Percentiles rank a stretch among this genome's conserved stretches.
These are phyloP conservation scores for Lodderomyces orthopsilosis DNA, from an alignment of 1,139 yeast species.

Conservation along the genomic window DNA sequence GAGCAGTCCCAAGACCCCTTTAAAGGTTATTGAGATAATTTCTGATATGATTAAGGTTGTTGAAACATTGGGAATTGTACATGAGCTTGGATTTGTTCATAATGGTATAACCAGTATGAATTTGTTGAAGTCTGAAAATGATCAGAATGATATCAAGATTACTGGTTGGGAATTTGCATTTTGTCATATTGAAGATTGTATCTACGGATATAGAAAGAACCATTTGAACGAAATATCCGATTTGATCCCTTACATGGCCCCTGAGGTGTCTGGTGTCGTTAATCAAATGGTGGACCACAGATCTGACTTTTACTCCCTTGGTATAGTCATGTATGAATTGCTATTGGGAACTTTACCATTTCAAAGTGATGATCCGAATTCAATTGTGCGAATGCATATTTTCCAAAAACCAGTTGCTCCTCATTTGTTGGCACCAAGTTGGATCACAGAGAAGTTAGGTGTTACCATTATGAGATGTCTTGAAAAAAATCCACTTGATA, in stretches of 20 bases:
- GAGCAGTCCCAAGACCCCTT: conserved; percentile 20
- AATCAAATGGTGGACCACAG: conserved; percentile 44
- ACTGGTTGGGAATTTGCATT: conserved; percentile 55
- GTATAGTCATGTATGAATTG: conserved; percentile 50
- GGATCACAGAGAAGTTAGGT: conserved; percentile 39
- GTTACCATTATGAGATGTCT: conserved; percentile 43
- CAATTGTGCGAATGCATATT: conserved; percentile 42
- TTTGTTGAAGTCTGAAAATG: conserved; percentile 29
- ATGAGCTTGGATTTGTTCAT: conserved; percentile 46
- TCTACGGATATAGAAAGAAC: conserved; percentile 29
- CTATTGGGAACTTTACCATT: conserved; percentile 48
- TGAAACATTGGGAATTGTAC: conserved; percentile 36
- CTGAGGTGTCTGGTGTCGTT: conserved; percentile 48
- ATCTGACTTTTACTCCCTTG: conserved; percentile 52
- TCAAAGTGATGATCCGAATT: conserved; percentile 38
- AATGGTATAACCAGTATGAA: conserved; percentile 45
- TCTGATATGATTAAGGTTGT: conserved; percentile 32
- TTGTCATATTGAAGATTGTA: conserved; percentile 44
- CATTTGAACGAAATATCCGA: conserved; percentile 31
- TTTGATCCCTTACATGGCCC: conserved; percentile 50
- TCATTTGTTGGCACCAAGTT: conserved; percentile 26
- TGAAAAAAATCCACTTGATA: conserved; percentile 40
- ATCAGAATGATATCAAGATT: conserved; percentile 30
- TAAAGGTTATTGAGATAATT: conserved; percentile 30
- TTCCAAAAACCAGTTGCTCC: conserved; percentile 44